Evolutionary conservation across 192 early-diverging fungal species (phyloP).

Genomic region (Backusella luteola): DNA sequence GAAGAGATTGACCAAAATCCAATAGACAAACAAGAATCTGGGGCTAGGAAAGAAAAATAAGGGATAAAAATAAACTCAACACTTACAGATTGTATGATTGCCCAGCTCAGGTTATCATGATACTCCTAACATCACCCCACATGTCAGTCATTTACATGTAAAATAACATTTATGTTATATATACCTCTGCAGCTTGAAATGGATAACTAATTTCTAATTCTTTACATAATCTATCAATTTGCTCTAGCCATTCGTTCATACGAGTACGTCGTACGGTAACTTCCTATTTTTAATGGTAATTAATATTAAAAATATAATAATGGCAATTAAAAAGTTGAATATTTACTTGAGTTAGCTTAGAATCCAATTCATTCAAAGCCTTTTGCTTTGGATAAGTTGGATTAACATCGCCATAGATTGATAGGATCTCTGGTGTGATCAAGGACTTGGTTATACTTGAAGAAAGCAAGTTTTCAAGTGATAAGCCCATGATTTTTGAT

Average conservation of each 20-base stretch:
- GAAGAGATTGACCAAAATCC: background rate
- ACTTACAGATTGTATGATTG: slow-evolving; percentile 31
- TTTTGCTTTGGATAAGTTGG: slow-evolving; percentile 23
- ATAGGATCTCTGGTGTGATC: background rate
- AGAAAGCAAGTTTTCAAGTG: slow-evolving; percentile 29
- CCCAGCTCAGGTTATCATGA: slow-evolving; percentile 28
- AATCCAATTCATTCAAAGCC: slow-evolving; percentile 14
- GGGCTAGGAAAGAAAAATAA: background rate
- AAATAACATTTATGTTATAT: slow-evolving; percentile 2
- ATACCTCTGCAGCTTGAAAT: slow-evolving; percentile 21
- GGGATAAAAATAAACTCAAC: background rate
- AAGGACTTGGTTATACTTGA: slow-evolving; percentile 3
- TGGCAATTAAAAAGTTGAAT: background rate
- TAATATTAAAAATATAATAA: background rate
- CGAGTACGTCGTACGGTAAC: background rate
- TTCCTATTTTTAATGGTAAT: background rate
- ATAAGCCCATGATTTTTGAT: slow-evolving; percentile 29
- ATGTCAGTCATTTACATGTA: background rate
- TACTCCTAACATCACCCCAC: background rate
- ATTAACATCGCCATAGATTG: slow-evolving; percentile 10
- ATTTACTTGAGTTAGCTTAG: slow-evolving; percentile 15
- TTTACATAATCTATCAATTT: slow-evolving; percentile 6
- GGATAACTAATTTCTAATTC: background rate
- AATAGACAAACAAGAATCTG: background rate
- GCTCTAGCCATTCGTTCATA: slow-evolving; percentile 7